Evolutionary conservation across 2,329 filamentous ascomycete genomes (phyloP), one percentile per base, ranked within the genome.

Genomic region (Verticillium tricorpus): DNA sequence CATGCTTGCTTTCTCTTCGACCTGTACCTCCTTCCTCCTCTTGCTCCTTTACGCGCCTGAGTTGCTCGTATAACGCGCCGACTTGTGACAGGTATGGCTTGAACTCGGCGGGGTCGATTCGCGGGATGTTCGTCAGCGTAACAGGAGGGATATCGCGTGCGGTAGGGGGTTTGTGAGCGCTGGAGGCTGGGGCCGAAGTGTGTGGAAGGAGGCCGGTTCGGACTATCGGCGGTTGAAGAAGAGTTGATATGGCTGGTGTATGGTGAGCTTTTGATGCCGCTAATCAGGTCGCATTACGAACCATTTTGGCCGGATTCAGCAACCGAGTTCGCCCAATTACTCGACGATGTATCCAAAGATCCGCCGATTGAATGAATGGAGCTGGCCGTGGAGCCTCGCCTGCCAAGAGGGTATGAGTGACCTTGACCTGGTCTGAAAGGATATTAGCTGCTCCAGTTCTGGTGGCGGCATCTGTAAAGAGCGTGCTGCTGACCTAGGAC

Each of bases 61-160:
- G 87, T 61, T 93, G 92, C 72, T 97, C 93, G 73, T 97, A 97
- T 3, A 98, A 77, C 1, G 89, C 87, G 19, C 92, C 93, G 39
- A 98, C 90, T 73, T 97, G 91, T 3, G 87, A 83, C 7, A 98
- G 79, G 71, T 99, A 99, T 9, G 91, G 82, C 60, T 88, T 88
- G 73, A 99, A 99, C 61, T 90, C 89, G 65, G 89, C 85, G 0
- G 86, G 76, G 45, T 97, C 91, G 67, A 98, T 83, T 69, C 90
- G 90, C 12, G 89, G 85, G 56, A 98, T 91, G 69, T 96, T 97
- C 8, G 93, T 93, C 63, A 99, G 81, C 1, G 92, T 89, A 0
- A 99, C 95, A 0, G 94, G 94, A 1, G 94, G 94, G 40, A 99
- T 99, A 72, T 99, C 94, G 74, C 87, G 87, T 19, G 91, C 83